Conservation (phyloP, 345 rosid genomes). For the Linum trigynum region DNA sequence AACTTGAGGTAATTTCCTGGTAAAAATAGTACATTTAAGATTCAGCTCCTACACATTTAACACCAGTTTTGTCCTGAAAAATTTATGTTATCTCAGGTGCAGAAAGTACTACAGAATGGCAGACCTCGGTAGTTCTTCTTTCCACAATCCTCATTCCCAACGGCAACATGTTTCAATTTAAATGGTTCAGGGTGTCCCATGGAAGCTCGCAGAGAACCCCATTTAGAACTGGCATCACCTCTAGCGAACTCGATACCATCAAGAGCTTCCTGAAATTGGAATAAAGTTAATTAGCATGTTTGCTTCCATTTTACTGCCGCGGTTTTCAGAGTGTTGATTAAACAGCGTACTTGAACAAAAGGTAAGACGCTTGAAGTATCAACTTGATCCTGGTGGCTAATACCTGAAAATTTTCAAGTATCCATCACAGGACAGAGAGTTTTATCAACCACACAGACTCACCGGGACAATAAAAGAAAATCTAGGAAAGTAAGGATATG, state of each 20-base stretch:
- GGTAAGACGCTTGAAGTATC: conserved; percentile 52
- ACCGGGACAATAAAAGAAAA: background rate
- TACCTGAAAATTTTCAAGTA: conserved; percentile 40
- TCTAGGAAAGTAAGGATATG: background rate
- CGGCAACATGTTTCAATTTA: conserved; percentile 78
- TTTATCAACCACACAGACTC: conserved; percentile 4
- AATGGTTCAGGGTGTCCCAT: conserved; percentile 94
- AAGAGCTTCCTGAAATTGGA: conserved; percentile 71
- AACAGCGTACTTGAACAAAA: conserved; percentile 67
- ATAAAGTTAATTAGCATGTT: background rate
- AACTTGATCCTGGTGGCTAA: conserved; percentile 82
- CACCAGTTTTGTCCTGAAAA: background rate
- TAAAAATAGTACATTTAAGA: background rate
- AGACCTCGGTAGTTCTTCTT: conserved; percentile 82
- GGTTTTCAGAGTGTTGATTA: background rate
- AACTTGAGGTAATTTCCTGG: conserved; percentile 92
- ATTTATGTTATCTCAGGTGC: background rate
- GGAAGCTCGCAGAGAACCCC: conserved; percentile 88
- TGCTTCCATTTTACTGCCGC: conserved; percentile 1
- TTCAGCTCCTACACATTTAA: conserved; percentile 6
- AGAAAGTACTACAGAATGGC: conserved; percentile 1
- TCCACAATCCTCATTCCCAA: conserved; percentile 90
- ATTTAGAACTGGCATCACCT: conserved; percentile 58
- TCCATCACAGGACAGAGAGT: conserved; percentile 7
- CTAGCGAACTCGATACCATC: conserved; percentile 87